These are phyloP conservation scores for Neckera pumila DNA, from an alignment of 225 moss, liverwort and hornwort genomes.

Conservation along the genomic window DNA sequence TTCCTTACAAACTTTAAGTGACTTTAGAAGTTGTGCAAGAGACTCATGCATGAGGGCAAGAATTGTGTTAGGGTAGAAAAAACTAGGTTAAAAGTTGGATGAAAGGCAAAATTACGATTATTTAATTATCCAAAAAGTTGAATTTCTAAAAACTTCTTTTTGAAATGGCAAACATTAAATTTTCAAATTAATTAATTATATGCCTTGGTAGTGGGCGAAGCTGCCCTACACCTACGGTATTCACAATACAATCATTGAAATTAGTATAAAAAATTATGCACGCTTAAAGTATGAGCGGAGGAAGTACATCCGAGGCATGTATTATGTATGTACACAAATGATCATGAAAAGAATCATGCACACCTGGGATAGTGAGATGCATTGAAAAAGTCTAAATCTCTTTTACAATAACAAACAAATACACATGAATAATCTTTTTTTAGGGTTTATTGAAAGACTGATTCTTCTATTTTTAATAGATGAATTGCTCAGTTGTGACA, in stretches of 20 bases:
- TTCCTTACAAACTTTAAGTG: too few species aligned
- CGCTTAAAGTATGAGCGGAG: neutral
- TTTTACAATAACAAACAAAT: neutral
- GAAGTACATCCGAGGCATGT: neutral
- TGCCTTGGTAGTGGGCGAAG: too few species aligned
- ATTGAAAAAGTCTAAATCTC: neutral
- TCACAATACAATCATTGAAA: neutral
- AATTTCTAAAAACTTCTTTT: too few species aligned
- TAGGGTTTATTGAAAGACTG: neutral
- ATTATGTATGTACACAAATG: neutral
- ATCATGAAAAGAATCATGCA: neutral
- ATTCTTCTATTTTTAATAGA: neutral
- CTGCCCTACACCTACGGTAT: too few species aligned
- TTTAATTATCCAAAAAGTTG: too few species aligned
- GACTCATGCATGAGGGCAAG: too few species aligned
- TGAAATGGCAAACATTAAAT: too few species aligned
- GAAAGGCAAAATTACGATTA: too few species aligned
- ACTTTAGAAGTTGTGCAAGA: too few species aligned
- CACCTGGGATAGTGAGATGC: neutral
- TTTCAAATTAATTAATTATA: too few species aligned
- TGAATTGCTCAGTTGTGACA: neutral
- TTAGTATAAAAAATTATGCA: neutral
- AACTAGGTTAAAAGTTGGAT: too few species aligned
- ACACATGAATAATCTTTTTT: neutral
- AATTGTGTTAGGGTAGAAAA: too few species aligned